phyloP scores from a whole-genome alignment of 2,329 filamentous ascomycete genomes.

The Arthrinium puccinioides region DNA sequence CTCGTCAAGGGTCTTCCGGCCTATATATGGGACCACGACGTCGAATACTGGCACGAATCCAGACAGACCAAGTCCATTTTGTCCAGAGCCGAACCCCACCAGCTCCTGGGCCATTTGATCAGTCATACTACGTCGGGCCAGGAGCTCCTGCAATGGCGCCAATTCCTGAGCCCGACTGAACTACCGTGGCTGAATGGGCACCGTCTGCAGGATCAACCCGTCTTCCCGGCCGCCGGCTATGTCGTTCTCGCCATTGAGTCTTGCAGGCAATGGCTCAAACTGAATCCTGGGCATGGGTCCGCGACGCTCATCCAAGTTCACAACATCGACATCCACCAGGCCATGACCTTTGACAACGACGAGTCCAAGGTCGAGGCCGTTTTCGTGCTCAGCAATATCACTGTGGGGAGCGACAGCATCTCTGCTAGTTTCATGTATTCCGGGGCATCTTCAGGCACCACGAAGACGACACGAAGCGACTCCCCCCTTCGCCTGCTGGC shows the following conservation, averaged over 20 bases:
- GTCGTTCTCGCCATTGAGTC: constrained; percentile 8
- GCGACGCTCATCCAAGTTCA: constrained; percentile 5
- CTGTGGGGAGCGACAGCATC: background rate
- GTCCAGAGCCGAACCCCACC: background rate
- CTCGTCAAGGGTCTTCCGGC: constrained; percentile 7
- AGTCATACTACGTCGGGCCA: constrained; percentile 4
- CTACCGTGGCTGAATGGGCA: constrained; percentile 10
- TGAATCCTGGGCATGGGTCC: too few relatives aligned
- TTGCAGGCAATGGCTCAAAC: too few relatives aligned
- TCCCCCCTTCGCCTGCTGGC: background rate
- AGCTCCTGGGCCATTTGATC: constrained; percentile 6
- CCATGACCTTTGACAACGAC: constrained; percentile 7
- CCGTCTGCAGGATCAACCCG: constrained; percentile 6
- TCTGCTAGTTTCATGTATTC: constrained; percentile 4
- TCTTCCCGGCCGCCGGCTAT: constrained; percentile 13
- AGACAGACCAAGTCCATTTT: background rate
- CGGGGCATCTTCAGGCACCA: background rate
- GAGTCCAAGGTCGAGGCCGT: constrained; percentile 7
- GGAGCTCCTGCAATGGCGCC: constrained; percentile 7
- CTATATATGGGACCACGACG: constrained; percentile 11
- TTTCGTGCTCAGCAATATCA: background rate
- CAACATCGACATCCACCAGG: constrained; percentile 10
- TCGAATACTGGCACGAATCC: constrained; percentile 7
- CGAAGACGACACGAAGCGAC: too few relatives aligned
- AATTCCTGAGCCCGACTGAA: constrained; percentile 5